phyloP scores from a whole-genome alignment of 179 eudicot genomes.

The Corrigiola litoralis region DNA sequence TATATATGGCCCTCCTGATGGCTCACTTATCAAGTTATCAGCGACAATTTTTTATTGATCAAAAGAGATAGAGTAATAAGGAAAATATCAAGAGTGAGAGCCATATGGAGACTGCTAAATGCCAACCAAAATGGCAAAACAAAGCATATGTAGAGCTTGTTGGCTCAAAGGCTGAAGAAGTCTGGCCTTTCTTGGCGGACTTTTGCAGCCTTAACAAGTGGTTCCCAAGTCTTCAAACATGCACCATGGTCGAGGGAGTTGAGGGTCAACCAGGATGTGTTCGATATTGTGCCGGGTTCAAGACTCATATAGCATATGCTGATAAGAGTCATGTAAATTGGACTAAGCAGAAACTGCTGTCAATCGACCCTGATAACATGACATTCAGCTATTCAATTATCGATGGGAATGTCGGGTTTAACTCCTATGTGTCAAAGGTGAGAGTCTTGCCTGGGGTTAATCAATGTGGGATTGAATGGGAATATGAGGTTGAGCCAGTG shows the following conservation, averaged over 20 bases:
- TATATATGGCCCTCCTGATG: background rate
- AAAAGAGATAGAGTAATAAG: background rate
- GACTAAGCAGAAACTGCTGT: slow-evolving; percentile 29
- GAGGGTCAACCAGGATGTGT: slow-evolving; percentile 25
- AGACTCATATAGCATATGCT: slow-evolving; percentile 19
- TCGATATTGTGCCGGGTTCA: slow-evolving; percentile 26
- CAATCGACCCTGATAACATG: slow-evolving; percentile 18
- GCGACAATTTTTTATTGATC: background rate
- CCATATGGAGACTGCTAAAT: background rate
- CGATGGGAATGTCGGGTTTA: slow-evolving; percentile 28
- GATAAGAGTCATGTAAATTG: slow-evolving; percentile 18
- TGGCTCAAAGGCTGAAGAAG: slow-evolving; percentile 17
- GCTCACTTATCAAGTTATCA: background rate
- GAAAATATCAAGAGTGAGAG: background rate
- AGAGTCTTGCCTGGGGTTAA: slow-evolving; percentile 8
- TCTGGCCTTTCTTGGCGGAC: slow-evolving; percentile 26
- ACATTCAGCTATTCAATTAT: slow-evolving; percentile 16
- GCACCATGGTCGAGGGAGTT: slow-evolving; percentile 19
- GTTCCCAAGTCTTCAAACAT: slow-evolving; percentile 22
- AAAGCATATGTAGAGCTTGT: slow-evolving; percentile 19
- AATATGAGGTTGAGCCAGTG: slow-evolving; percentile 28
- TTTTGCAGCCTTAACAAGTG: slow-evolving; percentile 27
- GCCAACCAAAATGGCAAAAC: slow-evolving; percentile 18
- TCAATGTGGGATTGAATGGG: slow-evolving; percentile 26
- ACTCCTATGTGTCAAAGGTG: slow-evolving; percentile 24